These are phyloP conservation scores for Hypoxylon lenormandii DNA, from an alignment of 495 filamentous ascomycete genomes.

Conservation along the genomic window DNA sequence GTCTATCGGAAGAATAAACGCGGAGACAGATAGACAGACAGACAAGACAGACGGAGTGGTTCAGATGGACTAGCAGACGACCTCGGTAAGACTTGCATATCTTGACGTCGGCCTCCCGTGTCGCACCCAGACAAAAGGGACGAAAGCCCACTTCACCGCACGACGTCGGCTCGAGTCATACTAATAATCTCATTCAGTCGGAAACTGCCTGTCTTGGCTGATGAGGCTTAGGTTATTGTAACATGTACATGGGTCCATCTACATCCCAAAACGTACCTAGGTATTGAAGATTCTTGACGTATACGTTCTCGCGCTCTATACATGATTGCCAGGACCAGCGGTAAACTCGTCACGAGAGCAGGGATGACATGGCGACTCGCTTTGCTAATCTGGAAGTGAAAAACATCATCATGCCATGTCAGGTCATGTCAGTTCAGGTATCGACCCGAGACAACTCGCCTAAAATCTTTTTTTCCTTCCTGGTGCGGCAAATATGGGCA, in stretches of 20 bases:
- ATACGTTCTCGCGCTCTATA: background rate
- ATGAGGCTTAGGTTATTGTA: slow-evolving; percentile 13
- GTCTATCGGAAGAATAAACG: slow-evolving; percentile 45
- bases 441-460: slow-evolving; percentile 52
- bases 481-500: slow-evolving; percentile 38
- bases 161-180: slow-evolving; percentile 33
- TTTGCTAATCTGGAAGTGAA: too few species aligned
- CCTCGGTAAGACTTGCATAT: slow-evolving; percentile 47
- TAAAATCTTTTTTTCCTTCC: slow-evolving; percentile 44
- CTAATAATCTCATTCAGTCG: slow-evolving; percentile 18
- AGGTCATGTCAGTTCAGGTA: slow-evolving; percentile 42
- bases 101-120: slow-evolving; percentile 16
- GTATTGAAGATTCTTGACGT: too few species aligned
- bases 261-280: too few species aligned
- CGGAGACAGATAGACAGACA: slow-evolving; percentile 31
- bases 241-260: background rate
- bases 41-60: background rate
- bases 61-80: background rate
- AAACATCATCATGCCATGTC: slow-evolving; percentile 14
- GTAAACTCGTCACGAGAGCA: slow-evolving; percentile 22
- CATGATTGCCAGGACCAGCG: slow-evolving; percentile 5
- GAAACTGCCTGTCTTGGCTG: slow-evolving; percentile 4
- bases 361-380: slow-evolving; percentile 17
- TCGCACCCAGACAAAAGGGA: slow-evolving; percentile 27
- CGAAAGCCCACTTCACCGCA: slow-evolving; percentile 14